Evolutionary conservation across 1,284 basidiomycete genomes (phyloP), one percentile per base, ranked within the genome.

Genomic region (Microbotryum intermedium): DNA sequence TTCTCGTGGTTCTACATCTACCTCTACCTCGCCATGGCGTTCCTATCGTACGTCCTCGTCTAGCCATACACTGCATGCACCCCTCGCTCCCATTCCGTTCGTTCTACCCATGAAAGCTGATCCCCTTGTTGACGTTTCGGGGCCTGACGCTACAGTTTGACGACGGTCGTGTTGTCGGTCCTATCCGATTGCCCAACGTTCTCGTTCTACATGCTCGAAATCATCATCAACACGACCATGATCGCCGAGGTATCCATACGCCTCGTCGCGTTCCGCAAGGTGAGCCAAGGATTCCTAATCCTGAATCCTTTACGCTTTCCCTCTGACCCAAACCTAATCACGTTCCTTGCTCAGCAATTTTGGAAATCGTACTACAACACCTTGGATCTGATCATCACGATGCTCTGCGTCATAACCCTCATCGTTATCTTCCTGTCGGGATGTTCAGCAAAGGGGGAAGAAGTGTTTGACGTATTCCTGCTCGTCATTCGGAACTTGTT

Each of bases 161-260:
- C 89, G 6, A 95, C 92, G 0, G 87, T 95, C 55, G 82, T 88
- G n/a, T 79, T 97, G 55, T 91, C 89, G 73, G 75, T 95, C 44
- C 70, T 77, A n/a, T 75, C 69, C 44, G 73, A 74, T 47, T 78
- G 78, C 48, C 77, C 77, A 2, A 74, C 75, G 0, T 54, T 74
- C 2, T 77, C 88, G 3, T 95, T 95, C 79, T 94, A 91, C 74
- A 78, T 94, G 39, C 80, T 97, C 67, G 92, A 97, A 74, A 77
- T 95, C 52, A 84, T 95, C 72, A 83, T 97, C 74, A 97, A 97
- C 72, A 79, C 81, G 0, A 80, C 89, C 9, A 94, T 97, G 92
- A 94, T 97, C 59, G 44, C 86, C 25, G 92, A 97, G 77, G 92
- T 97, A 20, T 80, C 80, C 1, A 86, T 92, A 55, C 83, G 92